Evolutionary conservation across 169 alveolate genomes (phyloP), one percentile per base, ranked within the genome.

Genomic region (Amoebophrya sp.): DNA sequence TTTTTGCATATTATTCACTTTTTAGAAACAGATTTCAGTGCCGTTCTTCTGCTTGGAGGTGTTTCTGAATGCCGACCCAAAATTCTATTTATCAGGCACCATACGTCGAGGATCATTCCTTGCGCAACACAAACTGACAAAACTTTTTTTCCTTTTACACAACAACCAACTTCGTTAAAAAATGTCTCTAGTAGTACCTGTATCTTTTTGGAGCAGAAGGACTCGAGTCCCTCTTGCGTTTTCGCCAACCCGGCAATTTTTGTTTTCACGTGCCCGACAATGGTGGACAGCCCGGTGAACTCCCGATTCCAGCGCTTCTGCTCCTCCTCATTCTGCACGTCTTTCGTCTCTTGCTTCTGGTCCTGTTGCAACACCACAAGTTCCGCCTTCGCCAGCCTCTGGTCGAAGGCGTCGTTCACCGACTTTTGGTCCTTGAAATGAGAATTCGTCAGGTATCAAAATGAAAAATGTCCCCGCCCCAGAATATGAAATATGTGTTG

Each of bases 321-420:
- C 83, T 66, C 83, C 18, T 66, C 83, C 35, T 66, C 83, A 12
- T 0, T 1, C 18, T n/a, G 12, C 39, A 66, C 12, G 18, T 1
- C 12, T 1, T n/a, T 18, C 35, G 83, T 66, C 83, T 66, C 83
- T 2, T 1, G 1, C 32, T 66, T 66, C 32, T 66, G 83, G 0
- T 18, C 35, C 35, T 66, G 38, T 66, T 66, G 83, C 83, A 66
- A 25, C 1, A 66, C 39, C 35, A 7, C 12, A 2, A 66, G 1
- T 25, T 66, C 83, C 83, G 83, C 35, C 83, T 66, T 66, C 29
- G 83, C 83, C 83, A 66, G 38, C 39, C 83, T 2, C 7, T n/a
- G 2, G 29, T 66, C 83, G 29, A 66, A 66, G 83, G 83, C 83
- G 35, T 66, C 83, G 83, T 66, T 66, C 39, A 66, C 83, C 83